phyloP scores from a whole-genome alignment of 2,329 filamentous ascomycete genomes.

The Thyridium curvatum region DNA sequence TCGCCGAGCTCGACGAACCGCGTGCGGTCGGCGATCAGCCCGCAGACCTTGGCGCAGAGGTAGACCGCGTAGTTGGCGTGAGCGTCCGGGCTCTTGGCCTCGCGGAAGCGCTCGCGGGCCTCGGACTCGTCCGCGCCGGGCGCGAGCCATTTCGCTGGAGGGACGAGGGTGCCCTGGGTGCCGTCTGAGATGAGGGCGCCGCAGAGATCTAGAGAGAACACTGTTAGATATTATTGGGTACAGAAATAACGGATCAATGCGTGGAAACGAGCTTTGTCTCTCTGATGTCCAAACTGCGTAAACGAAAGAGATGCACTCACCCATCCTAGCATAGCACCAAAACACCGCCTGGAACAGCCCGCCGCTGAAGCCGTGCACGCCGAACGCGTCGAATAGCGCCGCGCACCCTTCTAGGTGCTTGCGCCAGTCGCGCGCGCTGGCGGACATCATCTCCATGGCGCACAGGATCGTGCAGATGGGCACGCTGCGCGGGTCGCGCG shows the following conservation, averaged over 20 bases:
- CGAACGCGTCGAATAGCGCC: constrained; percentile 44
- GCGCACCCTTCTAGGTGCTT: constrained; percentile 53
- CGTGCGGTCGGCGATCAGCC: constrained; percentile 42
- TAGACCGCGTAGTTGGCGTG: constrained; percentile 55
- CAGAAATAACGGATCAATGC: too few relatives aligned
- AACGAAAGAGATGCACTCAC: too few relatives aligned
- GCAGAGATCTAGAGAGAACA: constrained; percentile 44
- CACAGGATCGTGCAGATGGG: constrained; percentile 32
- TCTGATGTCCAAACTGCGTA: too few relatives aligned
- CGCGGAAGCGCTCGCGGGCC: constrained; percentile 26
- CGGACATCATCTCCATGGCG: constrained; percentile 36
- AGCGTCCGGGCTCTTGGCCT: constrained; percentile 37
- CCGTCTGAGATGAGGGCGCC: constrained; percentile 49
- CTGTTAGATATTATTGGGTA: constrained; percentile 3
- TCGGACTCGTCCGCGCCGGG: constrained; percentile 26
- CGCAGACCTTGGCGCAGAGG: constrained; percentile 43
- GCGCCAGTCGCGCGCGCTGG: constrained; percentile 40
- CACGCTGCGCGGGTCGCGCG: constrained; percentile 22
- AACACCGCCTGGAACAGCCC: constrained; percentile 49
- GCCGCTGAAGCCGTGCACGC: constrained; percentile 45
- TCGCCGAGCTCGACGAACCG: constrained; percentile 40
- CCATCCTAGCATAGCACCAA: constrained; percentile 55
- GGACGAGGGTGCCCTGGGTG: constrained; percentile 44
- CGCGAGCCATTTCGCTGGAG: constrained; percentile 40
- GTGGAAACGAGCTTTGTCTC: too few relatives aligned